Base-by-base conservation (phyloP, 2,329 filamentous ascomycete genomes). In the Coniochaeta sp. region DNA sequence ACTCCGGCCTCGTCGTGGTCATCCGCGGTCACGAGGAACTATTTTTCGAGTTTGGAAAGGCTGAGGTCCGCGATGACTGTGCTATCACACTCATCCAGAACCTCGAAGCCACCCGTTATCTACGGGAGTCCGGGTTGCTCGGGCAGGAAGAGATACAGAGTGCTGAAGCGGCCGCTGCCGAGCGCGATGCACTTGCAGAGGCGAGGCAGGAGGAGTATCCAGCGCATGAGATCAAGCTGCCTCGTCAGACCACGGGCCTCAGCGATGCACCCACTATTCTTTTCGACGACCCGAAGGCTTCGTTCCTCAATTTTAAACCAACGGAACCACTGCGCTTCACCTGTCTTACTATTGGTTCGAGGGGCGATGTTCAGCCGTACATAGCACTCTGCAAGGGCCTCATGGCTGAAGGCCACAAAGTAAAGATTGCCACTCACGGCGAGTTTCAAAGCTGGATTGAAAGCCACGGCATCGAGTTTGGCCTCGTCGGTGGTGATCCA, bases 321-420 rank as follows among this genome's bases (percentile, higher is more conserved):
- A 76, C 85, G 1, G 81, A 90, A 66, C 80, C 93, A 1, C 78
- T 99, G 71, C 87, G 81, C 22, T 89, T 99, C 62, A 96, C 93
- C 1, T 99, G 95, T 71, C 78, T 99, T 40, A 99, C 95, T 0
- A 99, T 99, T 64, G 95, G 95, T 17, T 97, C 93, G 14, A 84
- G 95, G 62, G 95, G 95, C 26, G 95, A 99, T 71, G 93, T 99
- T 4, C 95, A 99, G 72, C 95, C 95, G 0, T 99, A 98, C 71
- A 98, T 99, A 71, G 92, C 95, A 0, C 79, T 99, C 1, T 97
- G 95, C 77, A 97, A 96, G 70, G 91, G 90, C 0, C 78, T 99
- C 1, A 74, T 96, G 47, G 89, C 88, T 0, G 93, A 99, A 66
- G 95, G 95, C 0, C 95, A 99, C 73, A 85, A 83, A 63, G 84